A percentile compares a stretch with the other conserved stretches of the same genome.
Conservation (phyloP, 306 rosid genomes). For the Betula pendula region DNA sequence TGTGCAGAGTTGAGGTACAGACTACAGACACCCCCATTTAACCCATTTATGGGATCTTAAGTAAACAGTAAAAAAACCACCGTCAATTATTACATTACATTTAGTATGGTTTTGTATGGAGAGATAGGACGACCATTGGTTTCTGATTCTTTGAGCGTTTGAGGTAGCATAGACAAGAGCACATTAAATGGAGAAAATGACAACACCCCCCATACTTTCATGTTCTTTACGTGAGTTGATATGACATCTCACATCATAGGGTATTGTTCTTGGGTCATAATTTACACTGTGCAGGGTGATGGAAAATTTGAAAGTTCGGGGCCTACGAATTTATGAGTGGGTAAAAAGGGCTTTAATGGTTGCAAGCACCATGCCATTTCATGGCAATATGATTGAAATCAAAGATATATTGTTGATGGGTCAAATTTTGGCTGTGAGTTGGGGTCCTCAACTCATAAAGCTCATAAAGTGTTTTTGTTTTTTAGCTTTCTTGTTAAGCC, state of each 20-base stretch:
- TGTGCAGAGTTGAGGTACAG: constrained; percentile 25
- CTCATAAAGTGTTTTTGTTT: constrained; percentile 5
- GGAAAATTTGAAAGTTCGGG: constrained; percentile 47
- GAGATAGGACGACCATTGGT: constrained; percentile 30
- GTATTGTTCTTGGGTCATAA: constrained; percentile 41
- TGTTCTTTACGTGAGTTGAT: constrained; percentile 46
- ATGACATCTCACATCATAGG: constrained; percentile 56
- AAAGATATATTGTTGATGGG: constrained; percentile 44
- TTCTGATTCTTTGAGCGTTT: constrained; percentile 36
- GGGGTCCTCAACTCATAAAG: constrained; percentile 31
- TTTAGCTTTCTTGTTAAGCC: neutral
- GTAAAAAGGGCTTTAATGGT: constrained; percentile 33
- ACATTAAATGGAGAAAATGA: constrained; percentile 54
- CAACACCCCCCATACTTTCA: constrained; percentile 49
- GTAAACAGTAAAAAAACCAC: neutral
- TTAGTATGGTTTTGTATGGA: neutral
- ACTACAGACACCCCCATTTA: neutral
- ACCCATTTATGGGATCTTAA: constrained; percentile 25
- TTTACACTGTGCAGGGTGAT: constrained; percentile 35
- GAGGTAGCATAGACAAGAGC: constrained; percentile 27
- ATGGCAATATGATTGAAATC: constrained; percentile 30
- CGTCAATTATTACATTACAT: constrained; percentile 1
- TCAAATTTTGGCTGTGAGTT: constrained; percentile 33
- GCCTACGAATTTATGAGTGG: constrained; percentile 55
- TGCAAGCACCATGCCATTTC: constrained; percentile 25